phyloP scores from a whole-genome alignment of 169 alveolate genomes.

The Plasmodium malariae region DNA sequence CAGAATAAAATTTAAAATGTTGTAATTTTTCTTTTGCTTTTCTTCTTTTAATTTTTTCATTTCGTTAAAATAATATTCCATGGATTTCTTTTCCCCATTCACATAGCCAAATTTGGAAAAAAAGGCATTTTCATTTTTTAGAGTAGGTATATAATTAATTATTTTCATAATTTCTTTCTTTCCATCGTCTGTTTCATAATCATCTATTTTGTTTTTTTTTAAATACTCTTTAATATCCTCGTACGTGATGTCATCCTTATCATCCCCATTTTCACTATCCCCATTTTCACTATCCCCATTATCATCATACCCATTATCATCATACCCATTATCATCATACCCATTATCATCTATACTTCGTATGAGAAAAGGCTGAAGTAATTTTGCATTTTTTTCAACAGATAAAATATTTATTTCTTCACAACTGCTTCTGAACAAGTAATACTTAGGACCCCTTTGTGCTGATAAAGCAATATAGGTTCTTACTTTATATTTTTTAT shows the following conservation, averaged over 20 bases:
- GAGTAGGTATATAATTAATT: slow-evolving; percentile 46
- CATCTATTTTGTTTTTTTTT: slow-evolving; percentile 35
- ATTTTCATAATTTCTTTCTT: slow-evolving; percentile 76
- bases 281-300: neutral
- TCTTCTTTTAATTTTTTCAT: slow-evolving; percentile 54
- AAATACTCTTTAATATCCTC: slow-evolving; percentile 75
- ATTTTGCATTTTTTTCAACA: neutral
- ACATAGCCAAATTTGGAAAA: slow-evolving; percentile 66
- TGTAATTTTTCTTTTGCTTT: slow-evolving; percentile 59
- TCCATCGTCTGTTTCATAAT: slow-evolving; percentile 35
- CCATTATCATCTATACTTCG: neutral
- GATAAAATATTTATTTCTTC: neutral
- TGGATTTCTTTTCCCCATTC: slow-evolving; percentile 33
- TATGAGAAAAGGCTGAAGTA: neutral
- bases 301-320: neutral
- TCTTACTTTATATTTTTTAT: slow-evolving; percentile 23
- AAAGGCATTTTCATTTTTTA: slow-evolving; percentile 57
- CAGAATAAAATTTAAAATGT: slow-evolving; percentile 48
- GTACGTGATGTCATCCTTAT: slow-evolving; percentile 66
- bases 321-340: neutral
- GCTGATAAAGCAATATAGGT: slow-evolving; percentile 3
- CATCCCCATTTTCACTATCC: neutral
- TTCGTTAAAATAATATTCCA: slow-evolving; percentile 73
- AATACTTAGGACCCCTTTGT: neutral
- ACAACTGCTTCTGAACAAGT: neutral